phyloP scores from a whole-genome alignment of 2,329 filamentous ascomycete species.

The Alternaria angustiovoidea region DNA sequence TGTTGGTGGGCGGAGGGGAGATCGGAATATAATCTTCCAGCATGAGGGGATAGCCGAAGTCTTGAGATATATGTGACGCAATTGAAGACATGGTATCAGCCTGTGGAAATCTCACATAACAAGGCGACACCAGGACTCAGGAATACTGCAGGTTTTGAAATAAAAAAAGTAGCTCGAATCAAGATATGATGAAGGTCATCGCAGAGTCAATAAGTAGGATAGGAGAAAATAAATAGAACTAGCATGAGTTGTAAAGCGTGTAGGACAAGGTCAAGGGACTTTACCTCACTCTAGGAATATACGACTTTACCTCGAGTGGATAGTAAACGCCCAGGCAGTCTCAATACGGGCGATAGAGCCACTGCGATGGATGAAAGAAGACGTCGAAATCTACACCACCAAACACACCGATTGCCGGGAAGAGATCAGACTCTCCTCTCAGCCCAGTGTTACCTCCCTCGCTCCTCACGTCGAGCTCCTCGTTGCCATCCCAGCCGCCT shows the following conservation, averaged over 20 bases:
- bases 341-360: conserved; percentile 58
- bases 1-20: neutral
- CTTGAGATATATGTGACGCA: conserved; percentile 6
- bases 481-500: conserved; percentile 75
- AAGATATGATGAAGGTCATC: neutral
- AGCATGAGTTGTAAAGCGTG: neutral
- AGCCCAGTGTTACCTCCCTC: conserved; percentile 69
- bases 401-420: conserved; percentile 75
- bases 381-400: conserved; percentile 74
- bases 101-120: neutral
- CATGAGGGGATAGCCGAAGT: conserved; percentile 16
- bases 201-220: neutral
- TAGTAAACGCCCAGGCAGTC: neutral
- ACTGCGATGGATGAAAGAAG: conserved; percentile 66
- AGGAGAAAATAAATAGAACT: neutral
- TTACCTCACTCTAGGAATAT: neutral
- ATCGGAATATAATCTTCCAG: conserved; percentile 16
- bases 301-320: neutral
- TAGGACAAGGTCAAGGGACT: neutral
- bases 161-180: neutral
- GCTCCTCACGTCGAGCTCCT: conserved; percentile 74
- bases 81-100: neutral
- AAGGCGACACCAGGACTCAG: neutral
- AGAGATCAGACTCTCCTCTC: conserved; percentile 75
- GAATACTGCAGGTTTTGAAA: neutral